Evolutionary conservation across 192 early-diverging fungal genomes (phyloP).

Genomic region (Helicostylum pulchrum): DNA sequence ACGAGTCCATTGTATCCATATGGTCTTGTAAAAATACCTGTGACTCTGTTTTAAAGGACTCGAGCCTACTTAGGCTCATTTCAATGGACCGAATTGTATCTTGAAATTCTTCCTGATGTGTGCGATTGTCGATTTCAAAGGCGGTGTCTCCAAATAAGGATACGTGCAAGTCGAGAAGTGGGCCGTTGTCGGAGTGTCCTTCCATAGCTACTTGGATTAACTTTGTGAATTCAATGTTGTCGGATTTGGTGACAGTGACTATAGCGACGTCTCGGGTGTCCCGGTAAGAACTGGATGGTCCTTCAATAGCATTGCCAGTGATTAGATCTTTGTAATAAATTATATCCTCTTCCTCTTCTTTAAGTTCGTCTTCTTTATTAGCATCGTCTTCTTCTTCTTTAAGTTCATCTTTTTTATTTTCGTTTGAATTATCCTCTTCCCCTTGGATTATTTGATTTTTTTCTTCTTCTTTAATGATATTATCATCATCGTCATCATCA

Average conservation of each 20-base stretch:
- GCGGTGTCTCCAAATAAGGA: conserved; percentile 15
- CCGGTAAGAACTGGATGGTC: neutral
- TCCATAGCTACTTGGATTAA: conserved; percentile 12
- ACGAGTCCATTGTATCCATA: neutral
- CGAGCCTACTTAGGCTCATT: neutral
- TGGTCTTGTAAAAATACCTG: conserved; percentile 12
- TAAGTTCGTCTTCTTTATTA: neutral
- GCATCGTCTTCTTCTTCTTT: conserved; percentile 7
- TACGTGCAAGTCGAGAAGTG: conserved; percentile 27
- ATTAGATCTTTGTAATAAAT: conserved; percentile 4
- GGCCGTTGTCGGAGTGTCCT: conserved; percentile 1
- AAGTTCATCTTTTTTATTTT: neutral
- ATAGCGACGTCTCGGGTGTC: neutral
- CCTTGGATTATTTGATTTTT: neutral
- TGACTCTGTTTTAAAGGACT: neutral
- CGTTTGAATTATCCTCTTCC: neutral
- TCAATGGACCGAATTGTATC: neutral
- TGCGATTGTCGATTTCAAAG: neutral
- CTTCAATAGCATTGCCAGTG: neutral
- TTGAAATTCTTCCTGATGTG: conserved; percentile 5
- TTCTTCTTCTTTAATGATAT: neutral
- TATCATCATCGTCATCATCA: conserved; percentile 7
- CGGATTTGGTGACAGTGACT: conserved; percentile 13
- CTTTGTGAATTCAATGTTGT: conserved; percentile 27
- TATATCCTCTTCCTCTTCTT: neutral